These are phyloP conservation scores for Malbranchea zuffiana DNA, from an alignment of 2,329 filamentous ascomycete species.

Conservation along the genomic window DNA sequence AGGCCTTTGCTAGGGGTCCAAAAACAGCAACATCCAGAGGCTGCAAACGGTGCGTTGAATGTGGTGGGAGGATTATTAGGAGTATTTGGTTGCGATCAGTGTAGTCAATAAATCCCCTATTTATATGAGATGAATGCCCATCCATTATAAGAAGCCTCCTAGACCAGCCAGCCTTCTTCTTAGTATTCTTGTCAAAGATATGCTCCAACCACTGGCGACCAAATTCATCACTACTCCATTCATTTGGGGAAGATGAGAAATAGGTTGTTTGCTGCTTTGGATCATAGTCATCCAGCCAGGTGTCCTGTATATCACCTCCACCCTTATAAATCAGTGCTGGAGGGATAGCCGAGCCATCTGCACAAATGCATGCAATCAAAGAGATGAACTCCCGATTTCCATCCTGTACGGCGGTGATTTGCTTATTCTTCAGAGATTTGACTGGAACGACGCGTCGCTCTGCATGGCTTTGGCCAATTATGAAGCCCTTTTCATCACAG, in stretches of 20 bases:
- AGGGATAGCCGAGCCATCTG: conserved; percentile 1
- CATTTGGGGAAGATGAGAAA: conserved; percentile 5
- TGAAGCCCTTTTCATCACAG: conserved; percentile 11
- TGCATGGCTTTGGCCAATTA: not conserved
- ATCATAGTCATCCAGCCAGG: conserved; percentile 1
- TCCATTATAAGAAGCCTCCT: conserved; percentile 6
- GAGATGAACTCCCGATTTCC: conserved; percentile 2
- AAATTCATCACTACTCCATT: conserved; percentile 4
- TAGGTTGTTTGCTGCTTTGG: not conserved
- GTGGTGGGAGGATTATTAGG: conserved; percentile 6
- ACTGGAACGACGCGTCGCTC: conserved; percentile 3
- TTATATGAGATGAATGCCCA: conserved; percentile 6
- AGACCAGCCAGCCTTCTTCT: not conserved
- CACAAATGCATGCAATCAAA: conserved; percentile 7
- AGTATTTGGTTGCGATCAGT: conserved; percentile 5
- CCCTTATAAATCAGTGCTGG: conserved; percentile 5
- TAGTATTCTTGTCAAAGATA: conserved; percentile 1
- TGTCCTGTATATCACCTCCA: conserved; percentile 2
- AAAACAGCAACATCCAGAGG: conserved; percentile 10
- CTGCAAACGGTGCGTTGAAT: conserved; percentile 8
- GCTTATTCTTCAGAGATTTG: not conserved
- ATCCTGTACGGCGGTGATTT: not conserved
- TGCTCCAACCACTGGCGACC: not conserved
- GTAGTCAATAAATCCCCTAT: conserved; percentile 9
- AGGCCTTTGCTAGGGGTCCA: not conserved